phyloP scores from a whole-genome alignment of 2,329 filamentous ascomycete species.

The Stylonectria norvegica region DNA sequence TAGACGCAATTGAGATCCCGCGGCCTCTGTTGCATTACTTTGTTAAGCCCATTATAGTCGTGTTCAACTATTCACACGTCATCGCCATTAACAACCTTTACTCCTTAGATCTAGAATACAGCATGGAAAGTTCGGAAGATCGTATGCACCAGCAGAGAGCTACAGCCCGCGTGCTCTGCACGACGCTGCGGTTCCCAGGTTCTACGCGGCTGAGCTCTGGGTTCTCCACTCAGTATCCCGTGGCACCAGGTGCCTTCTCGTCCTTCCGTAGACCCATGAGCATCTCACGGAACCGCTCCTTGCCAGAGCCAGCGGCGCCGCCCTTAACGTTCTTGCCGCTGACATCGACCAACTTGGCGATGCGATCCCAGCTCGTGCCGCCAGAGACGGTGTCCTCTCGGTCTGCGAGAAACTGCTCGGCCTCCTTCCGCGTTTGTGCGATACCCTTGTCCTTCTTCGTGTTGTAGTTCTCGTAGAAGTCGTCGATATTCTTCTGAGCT shows the following conservation, averaged over 20 bases:
- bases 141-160: conserved; percentile 19
- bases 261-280: conserved; percentile 87
- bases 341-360: conserved; percentile 94
- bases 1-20: conserved; percentile 22
- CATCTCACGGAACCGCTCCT: conserved; percentile 93
- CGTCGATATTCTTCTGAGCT: conserved; percentile 91
- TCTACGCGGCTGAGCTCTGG: conserved; percentile 1
- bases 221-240: conserved; percentile 49
- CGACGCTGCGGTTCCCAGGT: conserved; percentile 13
- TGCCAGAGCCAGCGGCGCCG: conserved; percentile 84
- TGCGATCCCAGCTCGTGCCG: conserved; percentile 97
- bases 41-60: conserved; percentile 7
- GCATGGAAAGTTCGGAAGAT: conserved; percentile 21
- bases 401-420: conserved; percentile 84
- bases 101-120: conserved; percentile 32
- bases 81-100: conserved; percentile 31
- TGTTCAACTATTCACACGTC: conserved; percentile 27
- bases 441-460: conserved; percentile 94
- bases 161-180: conserved; percentile 19
- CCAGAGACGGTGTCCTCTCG: conserved; percentile 91
- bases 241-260: conserved; percentile 72
- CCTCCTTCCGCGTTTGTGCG: conserved; percentile 82
- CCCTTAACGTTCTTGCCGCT: conserved; percentile 89
- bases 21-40: not conserved
- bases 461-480: conserved; percentile 99